Conservation (phyloP, 352 stramenopile genomes). For the Phytopythium chamaehyphon region DNA sequence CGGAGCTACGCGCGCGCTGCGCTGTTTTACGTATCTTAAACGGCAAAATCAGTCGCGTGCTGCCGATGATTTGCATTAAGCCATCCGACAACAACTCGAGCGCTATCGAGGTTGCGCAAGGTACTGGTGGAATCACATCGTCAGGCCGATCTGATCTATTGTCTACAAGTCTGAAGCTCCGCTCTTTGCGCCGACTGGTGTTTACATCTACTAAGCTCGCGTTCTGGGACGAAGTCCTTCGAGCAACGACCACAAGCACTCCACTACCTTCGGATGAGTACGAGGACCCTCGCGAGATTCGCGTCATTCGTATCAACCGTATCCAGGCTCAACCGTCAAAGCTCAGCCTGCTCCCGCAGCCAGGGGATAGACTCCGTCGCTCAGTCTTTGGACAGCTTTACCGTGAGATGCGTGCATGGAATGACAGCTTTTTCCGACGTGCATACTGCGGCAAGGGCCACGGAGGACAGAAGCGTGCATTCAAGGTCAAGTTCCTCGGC, state of each 20-base stretch:
- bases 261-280: constrained; percentile 98
- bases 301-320: constrained; percentile 97
- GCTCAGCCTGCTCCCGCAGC: constrained; percentile 85
- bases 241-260: constrained; percentile 95
- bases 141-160: constrained; percentile 42
- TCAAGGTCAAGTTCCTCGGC: constrained; percentile 99
- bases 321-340: constrained; percentile 90
- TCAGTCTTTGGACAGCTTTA: constrained; percentile 98
- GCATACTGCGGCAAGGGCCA: constrained; percentile 97
- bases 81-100: constrained; percentile 39
- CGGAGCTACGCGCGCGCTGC: constrained; percentile 86
- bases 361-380: constrained; percentile 81
- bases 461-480: constrained; percentile 95
- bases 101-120: constrained; percentile 46
- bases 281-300: constrained; percentile 96
- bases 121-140: constrained; percentile 1
- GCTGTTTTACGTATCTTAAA: constrained; percentile 92
- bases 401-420: constrained; percentile 94
- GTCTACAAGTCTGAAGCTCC: constrained; percentile 75
- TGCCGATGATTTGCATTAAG: constrained; percentile 81
- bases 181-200: constrained; percentile 65
- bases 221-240: constrained; percentile 94
- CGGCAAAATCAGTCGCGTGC: constrained; percentile 81
- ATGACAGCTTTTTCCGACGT: constrained; percentile 91
- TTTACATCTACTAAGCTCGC: constrained; percentile 91